Evolutionary conservation across 768 basidiomycete species (phyloP), one percentile per base, ranked within the genome.

Genomic region (Leccinum barrowsii): DNA sequence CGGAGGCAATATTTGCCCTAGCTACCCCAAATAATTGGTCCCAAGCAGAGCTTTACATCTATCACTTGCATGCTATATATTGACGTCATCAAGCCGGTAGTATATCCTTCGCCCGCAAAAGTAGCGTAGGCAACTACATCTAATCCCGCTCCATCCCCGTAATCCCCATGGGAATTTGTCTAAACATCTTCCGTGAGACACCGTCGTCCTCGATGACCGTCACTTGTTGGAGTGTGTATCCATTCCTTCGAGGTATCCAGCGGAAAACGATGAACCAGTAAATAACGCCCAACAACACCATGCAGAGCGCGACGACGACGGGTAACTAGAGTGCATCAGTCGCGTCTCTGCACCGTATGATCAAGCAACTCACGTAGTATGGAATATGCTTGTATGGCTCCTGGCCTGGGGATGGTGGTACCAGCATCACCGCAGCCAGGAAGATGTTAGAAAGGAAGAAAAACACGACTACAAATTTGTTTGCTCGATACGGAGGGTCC

Each of bases 371-470:
- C 63, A 89, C 88, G 78, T 84, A 89, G 63, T 90, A 90, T 4
- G 87, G 86, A 11, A 90, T 75, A 57, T 74, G 65, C 22, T 81
- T 74, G 62, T 89, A 90, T 2, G 79, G 78, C 50, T 72, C 73
- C 5, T 76, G 75, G 7, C 81, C 85, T 5, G 73, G 68, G 0
- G 74, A 66, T 1, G 89, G 89, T 4, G 88, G 87, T 30, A 89
- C 73, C 52, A 89, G 73, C 0, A 89, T 87, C 5, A 83, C 81
- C 34, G 79, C 61, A n/a, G 82, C 70, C 21, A 90, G 74, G 67
- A 89, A 87, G 15, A 87, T 46, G 59, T 90, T 89, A 2, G 86
- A 85, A 5, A 85, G 57, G 58, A 86, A 79, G 74, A 87, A 90
- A 32, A 84, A 73, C 3, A 77, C 58, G 1, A 83, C 75, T 24